Percentiles rank a stretch among this genome's conserved stretches.
phyloP scores from a whole-genome alignment of 116 monocot species.

The Phalaenopsis hybrid region DNA sequence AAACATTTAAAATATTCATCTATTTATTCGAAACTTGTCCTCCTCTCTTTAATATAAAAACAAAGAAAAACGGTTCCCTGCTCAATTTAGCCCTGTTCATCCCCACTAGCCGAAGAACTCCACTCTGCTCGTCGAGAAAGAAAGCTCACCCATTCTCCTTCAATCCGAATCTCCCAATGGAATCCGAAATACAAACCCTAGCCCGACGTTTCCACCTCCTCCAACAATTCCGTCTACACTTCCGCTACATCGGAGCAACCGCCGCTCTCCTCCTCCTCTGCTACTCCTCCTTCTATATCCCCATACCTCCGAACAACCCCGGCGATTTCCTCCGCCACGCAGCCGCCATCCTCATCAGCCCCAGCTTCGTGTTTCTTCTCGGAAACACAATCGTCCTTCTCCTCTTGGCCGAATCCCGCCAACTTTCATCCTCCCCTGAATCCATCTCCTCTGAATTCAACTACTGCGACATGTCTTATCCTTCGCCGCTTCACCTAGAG shows the following conservation, averaged over 20 bases:
- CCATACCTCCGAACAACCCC: background rate
- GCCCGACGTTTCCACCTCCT: slow-evolving; percentile 1
- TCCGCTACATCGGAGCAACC: slow-evolving; percentile 9
- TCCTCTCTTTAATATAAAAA: too few species aligned
- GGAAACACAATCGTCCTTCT: slow-evolving; percentile 39
- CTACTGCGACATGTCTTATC: background rate
- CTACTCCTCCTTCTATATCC: slow-evolving; percentile 6
- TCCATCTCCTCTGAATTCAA: background rate
- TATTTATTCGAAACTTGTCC: too few species aligned
- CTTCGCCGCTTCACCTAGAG: background rate
- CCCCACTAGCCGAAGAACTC: background rate
- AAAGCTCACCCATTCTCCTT: background rate
- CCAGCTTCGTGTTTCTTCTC: slow-evolving; percentile 31
- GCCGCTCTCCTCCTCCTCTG: slow-evolving; percentile 3
- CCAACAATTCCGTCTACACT: background rate
- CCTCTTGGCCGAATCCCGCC: slow-evolving; percentile 33
- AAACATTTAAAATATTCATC: too few species aligned
- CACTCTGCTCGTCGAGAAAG: background rate
- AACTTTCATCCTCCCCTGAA: slow-evolving; percentile 6
- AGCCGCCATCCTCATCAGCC: slow-evolving; percentile 21
- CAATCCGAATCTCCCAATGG: background rate
- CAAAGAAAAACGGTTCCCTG: background rate
- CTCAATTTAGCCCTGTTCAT: background rate
- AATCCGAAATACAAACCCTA: background rate
- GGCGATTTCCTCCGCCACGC: slow-evolving; percentile 19